Percentiles rank a stretch among this genome's conserved stretches.
Conservation (phyloP, 306 rosid genomes). For the Vicia villosa region DNA sequence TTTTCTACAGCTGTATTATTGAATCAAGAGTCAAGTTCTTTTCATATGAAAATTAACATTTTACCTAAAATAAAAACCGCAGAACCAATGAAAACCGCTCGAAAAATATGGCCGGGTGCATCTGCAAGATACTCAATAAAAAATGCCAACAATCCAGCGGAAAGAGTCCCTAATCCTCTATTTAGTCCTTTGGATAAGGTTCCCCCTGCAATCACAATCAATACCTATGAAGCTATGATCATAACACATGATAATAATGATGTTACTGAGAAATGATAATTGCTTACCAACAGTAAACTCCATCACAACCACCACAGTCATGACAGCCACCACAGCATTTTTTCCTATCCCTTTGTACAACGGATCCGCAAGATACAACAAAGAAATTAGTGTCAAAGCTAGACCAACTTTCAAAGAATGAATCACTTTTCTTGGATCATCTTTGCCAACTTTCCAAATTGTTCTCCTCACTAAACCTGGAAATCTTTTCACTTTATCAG, state of each 20-base stretch:
- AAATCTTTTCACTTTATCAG: slow-evolving; percentile 44
- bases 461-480: slow-evolving; percentile 47
- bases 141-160: slow-evolving; percentile 84
- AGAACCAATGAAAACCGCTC: slow-evolving; percentile 70
- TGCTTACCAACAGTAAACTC: slow-evolving; percentile 83
- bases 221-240: background rate
- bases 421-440: slow-evolving; percentile 77
- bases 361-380: slow-evolving; percentile 73
- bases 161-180: slow-evolving; percentile 84
- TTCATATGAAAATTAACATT: background rate
- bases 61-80: slow-evolving; percentile 81
- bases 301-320: slow-evolving; percentile 92
- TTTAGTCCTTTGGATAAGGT: slow-evolving; percentile 90
- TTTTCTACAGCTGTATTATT: background rate
- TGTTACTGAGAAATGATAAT: background rate
- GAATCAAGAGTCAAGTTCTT: background rate
- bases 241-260: background rate
- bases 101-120: slow-evolving; percentile 47
- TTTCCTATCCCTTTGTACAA: slow-evolving; percentile 65
- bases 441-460: slow-evolving; percentile 64
- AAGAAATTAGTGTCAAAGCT: slow-evolving; percentile 70
- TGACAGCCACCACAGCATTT: slow-evolving; percentile 87
- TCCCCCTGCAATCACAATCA: slow-evolving; percentile 59
- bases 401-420: slow-evolving; percentile 87
- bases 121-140: slow-evolving; percentile 64